Percentiles rank a stretch among this genome's conserved stretches.
phyloP scores from a whole-genome alignment of 306 rosid genomes.

The Comarum palustre region DNA sequence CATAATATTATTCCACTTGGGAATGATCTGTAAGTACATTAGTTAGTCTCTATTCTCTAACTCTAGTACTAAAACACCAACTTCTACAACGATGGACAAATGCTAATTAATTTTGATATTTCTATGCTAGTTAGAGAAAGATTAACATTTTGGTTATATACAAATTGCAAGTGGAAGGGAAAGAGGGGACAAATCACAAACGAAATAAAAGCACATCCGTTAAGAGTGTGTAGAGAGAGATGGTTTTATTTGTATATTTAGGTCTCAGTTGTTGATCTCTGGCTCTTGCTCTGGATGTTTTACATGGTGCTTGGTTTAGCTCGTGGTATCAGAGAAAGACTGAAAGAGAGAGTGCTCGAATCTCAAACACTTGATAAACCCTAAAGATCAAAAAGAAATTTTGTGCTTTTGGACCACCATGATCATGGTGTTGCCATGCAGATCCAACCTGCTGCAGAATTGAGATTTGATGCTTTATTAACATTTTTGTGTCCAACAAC shows the following conservation, averaged over 20 bases:
- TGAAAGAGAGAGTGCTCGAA: slow-evolving; percentile 23
- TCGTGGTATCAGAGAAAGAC: slow-evolving; percentile 22
- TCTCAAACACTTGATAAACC: slow-evolving; percentile 22
- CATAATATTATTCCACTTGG: slow-evolving; percentile 1
- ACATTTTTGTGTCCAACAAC: background rate
- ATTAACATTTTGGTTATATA: background rate
- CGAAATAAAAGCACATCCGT: slow-evolving; percentile 8
- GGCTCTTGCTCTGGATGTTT: slow-evolving; percentile 28
- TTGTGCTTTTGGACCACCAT: slow-evolving; percentile 33
- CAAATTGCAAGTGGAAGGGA: slow-evolving; percentile 18
- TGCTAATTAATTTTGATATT: background rate
- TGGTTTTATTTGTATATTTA: background rate
- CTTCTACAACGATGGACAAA: slow-evolving; percentile 3
- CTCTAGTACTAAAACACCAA: background rate
- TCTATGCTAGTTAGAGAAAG: background rate
- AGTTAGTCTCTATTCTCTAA: background rate
- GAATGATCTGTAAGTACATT: background rate
- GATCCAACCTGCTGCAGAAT: slow-evolving; percentile 12
- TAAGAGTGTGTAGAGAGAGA: background rate
- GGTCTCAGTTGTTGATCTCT: background rate
- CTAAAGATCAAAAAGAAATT: slow-evolving; percentile 16
- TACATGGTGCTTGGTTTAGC: slow-evolving; percentile 17
- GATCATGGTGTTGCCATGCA: slow-evolving; percentile 15
- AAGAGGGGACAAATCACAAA: slow-evolving; percentile 10
- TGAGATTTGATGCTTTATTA: background rate